Base-by-base conservation (phyloP, 148 eudicot species). In the Limonium bicolor region DNA sequence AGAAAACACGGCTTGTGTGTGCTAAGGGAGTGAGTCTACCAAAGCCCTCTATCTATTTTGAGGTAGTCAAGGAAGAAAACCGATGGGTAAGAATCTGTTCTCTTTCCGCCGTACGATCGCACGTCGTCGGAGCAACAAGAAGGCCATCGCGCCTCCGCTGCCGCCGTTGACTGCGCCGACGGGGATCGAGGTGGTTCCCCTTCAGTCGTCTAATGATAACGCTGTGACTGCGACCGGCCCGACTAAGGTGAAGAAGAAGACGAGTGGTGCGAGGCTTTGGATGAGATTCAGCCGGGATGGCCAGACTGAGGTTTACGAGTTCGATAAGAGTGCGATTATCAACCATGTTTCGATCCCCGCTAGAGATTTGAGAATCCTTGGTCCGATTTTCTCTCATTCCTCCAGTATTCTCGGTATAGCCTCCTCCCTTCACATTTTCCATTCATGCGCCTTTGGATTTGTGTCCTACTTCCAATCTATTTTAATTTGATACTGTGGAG, bases 351-450 rank as follows among this genome's bases (percentile, higher is more conserved):
- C 78, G 0, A 67, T 90, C 58, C 94, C 99, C 11, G 64, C 99
- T 29, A 62, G 99, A 45, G 99, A 85, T 71, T 80, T 90, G 76
- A 63, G 99, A 50, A 78, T 90, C 36, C 84, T 90, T 16, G 95
- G 95, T 5, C 95, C 99, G 45, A 54, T 85, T 38, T 90, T 90
- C 65, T 85, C 95, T 61, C 80, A 80, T 7, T 76, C 95, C 24
- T 90, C 95, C 20, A 73, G 58, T 63, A 85, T 90, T 45, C 88
- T 90, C 41, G 99, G 99, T 88, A 62, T n/a, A n/a, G n/a, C n/a
- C 5, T 20, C 30, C 29, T 25, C 20, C 22, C 16, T 9, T 6
- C 14, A 14, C 26, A 2, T 37, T 8, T n/a, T 1, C 10, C 7
- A 12, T 6, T 19, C n/a, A 11, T 36, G 24, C 8, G 10, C 23